Evolutionary conservation across 805 yeast genomes (phyloP).

Genomic region (Deakozyma indianensis): DNA sequence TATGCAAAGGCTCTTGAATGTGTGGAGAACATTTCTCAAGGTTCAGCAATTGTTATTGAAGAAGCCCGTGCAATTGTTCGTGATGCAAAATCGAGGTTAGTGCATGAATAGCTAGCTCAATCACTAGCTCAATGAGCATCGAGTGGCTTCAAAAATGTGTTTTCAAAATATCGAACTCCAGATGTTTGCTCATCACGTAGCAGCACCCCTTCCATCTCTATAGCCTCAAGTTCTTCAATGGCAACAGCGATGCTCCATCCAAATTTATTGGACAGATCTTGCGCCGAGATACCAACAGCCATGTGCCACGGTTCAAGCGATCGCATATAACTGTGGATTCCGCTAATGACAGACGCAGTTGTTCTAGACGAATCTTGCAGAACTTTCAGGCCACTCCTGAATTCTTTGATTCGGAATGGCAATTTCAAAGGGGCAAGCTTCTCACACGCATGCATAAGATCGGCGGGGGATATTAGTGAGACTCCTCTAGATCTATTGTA

Average conservation of each 20-base stretch:
- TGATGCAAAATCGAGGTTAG: slow-evolving; percentile 32
- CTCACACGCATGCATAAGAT: slow-evolving; percentile 47
- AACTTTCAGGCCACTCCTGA: slow-evolving; percentile 26
- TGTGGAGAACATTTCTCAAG: slow-evolving; percentile 56
- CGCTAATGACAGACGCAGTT: slow-evolving; percentile 23
- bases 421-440: slow-evolving; percentile 41
- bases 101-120: neutral
- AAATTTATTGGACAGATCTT: slow-evolving; percentile 33
- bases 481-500: slow-evolving; percentile 54
- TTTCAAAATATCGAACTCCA: slow-evolving; percentile 51
- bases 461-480: slow-evolving; percentile 56
- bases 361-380: slow-evolving; percentile 26
- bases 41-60: slow-evolving; percentile 75
- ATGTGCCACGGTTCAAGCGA: slow-evolving; percentile 13
- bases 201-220: slow-evolving; percentile 41
- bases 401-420: slow-evolving; percentile 34
- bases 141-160: slow-evolving; percentile 16
- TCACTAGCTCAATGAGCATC: no score
- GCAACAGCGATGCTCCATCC: slow-evolving; percentile 58
- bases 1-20: slow-evolving; percentile 58
- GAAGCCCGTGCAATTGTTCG: slow-evolving; percentile 77
- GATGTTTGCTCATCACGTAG: slow-evolving; percentile 55
- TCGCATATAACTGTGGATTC: slow-evolving; percentile 17
- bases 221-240: slow-evolving; percentile 45
- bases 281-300: slow-evolving; percentile 20